These are phyloP conservation scores for Ophiocordyceps camponoti-leonardi DNA, from an alignment of 2,329 filamentous ascomycete species.

Conservation along the genomic window DNA sequence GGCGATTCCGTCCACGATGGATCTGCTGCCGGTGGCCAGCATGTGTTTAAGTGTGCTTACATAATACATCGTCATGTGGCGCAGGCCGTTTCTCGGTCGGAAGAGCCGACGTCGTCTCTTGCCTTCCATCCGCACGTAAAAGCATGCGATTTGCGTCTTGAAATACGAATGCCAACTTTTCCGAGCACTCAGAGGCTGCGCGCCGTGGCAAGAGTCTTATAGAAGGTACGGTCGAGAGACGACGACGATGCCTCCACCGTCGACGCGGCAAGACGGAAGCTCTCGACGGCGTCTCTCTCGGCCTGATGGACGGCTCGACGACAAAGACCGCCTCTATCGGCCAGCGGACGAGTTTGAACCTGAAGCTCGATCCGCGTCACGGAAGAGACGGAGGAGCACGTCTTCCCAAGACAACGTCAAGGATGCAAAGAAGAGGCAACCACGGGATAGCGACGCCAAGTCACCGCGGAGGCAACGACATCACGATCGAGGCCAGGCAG, in stretches of 20 bases:
- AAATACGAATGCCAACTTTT: too few relatives aligned
- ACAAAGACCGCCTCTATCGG: not conserved
- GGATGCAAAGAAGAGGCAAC: slow-evolving; percentile 1
- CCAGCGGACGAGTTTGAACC: not conserved
- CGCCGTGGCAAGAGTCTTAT: not conserved
- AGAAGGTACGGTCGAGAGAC: not conserved
- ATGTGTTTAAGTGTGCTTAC: too few relatives aligned
- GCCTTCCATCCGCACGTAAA: not conserved
- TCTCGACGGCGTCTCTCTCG: not conserved
- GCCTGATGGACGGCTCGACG: not conserved
- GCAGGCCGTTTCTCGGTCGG: too few relatives aligned
- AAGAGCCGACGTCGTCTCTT: too few relatives aligned
- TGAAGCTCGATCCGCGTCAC: slow-evolving; percentile 3
- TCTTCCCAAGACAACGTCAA: not conserved
- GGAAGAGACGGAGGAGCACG: slow-evolving; percentile 1
- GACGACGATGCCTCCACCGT: not conserved
- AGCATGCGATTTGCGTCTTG: too few relatives aligned
- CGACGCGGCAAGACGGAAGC: not conserved
- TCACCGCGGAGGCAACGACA: slow-evolving; percentile 8
- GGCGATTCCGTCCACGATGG: too few relatives aligned
- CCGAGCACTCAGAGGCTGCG: too few relatives aligned
- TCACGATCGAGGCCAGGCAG: slow-evolving; percentile 2
- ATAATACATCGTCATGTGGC: too few relatives aligned
- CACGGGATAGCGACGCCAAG: slow-evolving; percentile 1
- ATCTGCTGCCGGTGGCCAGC: too few relatives aligned